Evolutionary conservation across 148 eudicot species (phyloP).

Genomic region (Cornus kousa): DNA sequence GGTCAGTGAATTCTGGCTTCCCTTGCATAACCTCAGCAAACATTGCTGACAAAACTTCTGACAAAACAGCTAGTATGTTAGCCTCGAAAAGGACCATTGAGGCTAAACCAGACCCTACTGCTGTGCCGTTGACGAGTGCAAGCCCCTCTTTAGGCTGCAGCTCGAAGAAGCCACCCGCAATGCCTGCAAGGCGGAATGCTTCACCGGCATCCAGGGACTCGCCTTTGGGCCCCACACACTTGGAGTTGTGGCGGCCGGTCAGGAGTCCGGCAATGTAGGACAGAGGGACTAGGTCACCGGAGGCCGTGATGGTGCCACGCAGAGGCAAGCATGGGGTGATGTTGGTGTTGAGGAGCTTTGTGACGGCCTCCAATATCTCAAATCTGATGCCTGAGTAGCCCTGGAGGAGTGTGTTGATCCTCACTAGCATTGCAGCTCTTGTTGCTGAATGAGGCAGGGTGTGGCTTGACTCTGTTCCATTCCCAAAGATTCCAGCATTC

Average conservation of each 20-base stretch:
- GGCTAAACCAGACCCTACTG: constrained; percentile 25
- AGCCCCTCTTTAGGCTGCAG: constrained; percentile 34
- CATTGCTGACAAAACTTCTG: constrained; percentile 19
- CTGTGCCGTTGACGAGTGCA: constrained; percentile 29
- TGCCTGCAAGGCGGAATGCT: constrained; percentile 20
- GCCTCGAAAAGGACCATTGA: constrained; percentile 22
- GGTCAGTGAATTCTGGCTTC: constrained; percentile 23
- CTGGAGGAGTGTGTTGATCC: constrained; percentile 24
- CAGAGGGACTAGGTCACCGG: constrained; percentile 20
- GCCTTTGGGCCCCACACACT: constrained; percentile 24
- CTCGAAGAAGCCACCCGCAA: constrained; percentile 25
- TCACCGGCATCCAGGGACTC: constrained; percentile 12
- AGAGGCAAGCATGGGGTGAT: constrained; percentile 23
- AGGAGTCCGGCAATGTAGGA: constrained; percentile 21
- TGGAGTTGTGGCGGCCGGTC: constrained; percentile 21
- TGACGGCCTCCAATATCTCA: constrained; percentile 21
- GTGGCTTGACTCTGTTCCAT: constrained; percentile 16
- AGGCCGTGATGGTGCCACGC: constrained; percentile 21
- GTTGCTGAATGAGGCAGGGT: constrained; percentile 22
- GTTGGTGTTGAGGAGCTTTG: constrained; percentile 18
- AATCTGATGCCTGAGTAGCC: constrained; percentile 23
- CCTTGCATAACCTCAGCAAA: constrained; percentile 29
- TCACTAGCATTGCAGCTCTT: constrained; percentile 25
- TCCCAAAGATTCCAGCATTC: constrained; percentile 23
- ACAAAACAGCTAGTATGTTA: constrained; percentile 15